phyloP scores from a whole-genome alignment of 2,329 filamentous ascomycete genomes.

The Ophioceras dolichostomum region DNA sequence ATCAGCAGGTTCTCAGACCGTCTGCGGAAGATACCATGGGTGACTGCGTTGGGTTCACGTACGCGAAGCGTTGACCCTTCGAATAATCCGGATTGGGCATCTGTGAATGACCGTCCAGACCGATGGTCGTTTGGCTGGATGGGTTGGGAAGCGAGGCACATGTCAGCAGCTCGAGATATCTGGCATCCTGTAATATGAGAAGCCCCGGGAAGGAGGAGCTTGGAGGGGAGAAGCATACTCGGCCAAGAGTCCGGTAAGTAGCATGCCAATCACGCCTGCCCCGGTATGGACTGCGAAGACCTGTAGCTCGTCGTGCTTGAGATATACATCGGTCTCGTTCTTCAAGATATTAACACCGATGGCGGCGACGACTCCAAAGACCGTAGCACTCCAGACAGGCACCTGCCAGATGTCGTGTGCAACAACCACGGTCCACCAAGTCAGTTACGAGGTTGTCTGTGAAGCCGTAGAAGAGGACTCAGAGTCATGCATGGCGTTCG shows the following conservation, averaged over 20 bases:
- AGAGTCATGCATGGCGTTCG: no score
- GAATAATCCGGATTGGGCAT: not conserved
- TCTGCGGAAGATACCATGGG: no score
- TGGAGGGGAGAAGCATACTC: no score
- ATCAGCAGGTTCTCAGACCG: no score
- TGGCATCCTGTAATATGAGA: no score
- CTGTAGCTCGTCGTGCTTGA: slow-evolving; percentile 39
- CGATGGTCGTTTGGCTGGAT: not conserved
- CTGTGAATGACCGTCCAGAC: not conserved
- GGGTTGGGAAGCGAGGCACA: not conserved
- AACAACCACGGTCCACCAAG: no score
- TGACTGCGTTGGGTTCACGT: not conserved
- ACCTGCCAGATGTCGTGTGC: no score
- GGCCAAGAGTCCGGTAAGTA: slow-evolving; percentile 46
- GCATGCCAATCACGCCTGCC: slow-evolving; percentile 43
- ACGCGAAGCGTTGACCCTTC: not conserved
- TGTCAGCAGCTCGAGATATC: no score
- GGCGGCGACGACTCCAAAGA: not conserved
- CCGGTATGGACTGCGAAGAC: slow-evolving; percentile 47
- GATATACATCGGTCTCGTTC: slow-evolving; percentile 24
- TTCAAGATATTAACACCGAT: not conserved
- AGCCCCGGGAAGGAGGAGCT: no score
- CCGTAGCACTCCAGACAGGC: not conserved
- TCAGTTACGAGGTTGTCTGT: no score
- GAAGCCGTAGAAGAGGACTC: no score